Percentiles rank a stretch among this genome's conserved stretches.
phyloP scores from a whole-genome alignment of 768 basidiomycete species.

The Xerocomellus amylosporus region DNA sequence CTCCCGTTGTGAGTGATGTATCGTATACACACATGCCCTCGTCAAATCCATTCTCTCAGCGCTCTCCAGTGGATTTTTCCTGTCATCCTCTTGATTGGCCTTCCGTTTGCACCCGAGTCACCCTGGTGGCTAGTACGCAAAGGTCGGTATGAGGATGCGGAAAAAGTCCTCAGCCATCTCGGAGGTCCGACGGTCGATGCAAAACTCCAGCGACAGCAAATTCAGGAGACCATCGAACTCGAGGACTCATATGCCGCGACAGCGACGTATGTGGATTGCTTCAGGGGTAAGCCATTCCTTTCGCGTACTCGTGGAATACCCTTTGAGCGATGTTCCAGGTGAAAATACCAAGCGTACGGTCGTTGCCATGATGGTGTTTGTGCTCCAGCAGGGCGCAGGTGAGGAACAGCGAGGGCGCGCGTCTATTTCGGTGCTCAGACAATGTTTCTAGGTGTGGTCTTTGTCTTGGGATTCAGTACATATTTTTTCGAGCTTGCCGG shows the following conservation, averaged over 20 bases:
- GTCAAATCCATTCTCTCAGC: background rate
- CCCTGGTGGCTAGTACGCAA: constrained; percentile 36
- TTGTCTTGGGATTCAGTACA: constrained; percentile 25
- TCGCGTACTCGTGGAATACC: background rate
- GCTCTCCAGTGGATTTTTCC: constrained; percentile 36
- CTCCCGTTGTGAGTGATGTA: constrained; percentile 24
- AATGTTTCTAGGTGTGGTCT: constrained; percentile 17
- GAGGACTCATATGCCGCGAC: constrained; percentile 25
- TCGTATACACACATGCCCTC: background rate
- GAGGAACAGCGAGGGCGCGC: background rate
- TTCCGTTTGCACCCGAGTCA: constrained; percentile 31
- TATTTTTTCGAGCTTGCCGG: constrained; percentile 37
- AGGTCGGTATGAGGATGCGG: constrained; percentile 24
- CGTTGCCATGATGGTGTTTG: constrained; percentile 27
- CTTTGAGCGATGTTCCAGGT: constrained; percentile 4
- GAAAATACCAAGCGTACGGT: constrained; percentile 21
- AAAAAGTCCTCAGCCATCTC: too few species aligned
- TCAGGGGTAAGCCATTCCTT: constrained; percentile 20
- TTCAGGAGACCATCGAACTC: constrained; percentile 27
- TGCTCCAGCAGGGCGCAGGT: constrained; percentile 25
- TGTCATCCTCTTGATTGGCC: constrained; percentile 29
- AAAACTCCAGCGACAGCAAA: constrained; percentile 19
- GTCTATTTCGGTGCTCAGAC: background rate
- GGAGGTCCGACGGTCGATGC: constrained; percentile 24
- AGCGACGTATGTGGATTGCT: constrained; percentile 32